Conservation (phyloP, 2,329 filamentous ascomycete genomes). For the Pseudogymnoascus sp. region DNA sequence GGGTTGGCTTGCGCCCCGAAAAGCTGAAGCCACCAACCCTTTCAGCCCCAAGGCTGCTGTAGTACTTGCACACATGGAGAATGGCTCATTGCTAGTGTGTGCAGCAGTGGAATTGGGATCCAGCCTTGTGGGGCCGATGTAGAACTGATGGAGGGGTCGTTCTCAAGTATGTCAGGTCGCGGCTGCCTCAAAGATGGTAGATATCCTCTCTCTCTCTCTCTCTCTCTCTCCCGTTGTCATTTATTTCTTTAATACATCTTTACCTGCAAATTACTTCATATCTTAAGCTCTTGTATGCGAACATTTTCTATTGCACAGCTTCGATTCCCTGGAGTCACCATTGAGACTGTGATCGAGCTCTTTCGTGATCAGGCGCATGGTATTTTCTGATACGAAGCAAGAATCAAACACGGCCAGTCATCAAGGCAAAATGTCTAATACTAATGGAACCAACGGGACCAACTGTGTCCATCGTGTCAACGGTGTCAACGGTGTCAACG, state of each 20-base stretch:
- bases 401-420: background rate
- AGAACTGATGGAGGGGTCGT: background rate
- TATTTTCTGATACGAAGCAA: background rate
- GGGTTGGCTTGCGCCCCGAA: background rate
- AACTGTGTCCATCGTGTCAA: background rate
- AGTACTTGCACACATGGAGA: background rate
- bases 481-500: background rate
- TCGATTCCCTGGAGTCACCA: background rate
- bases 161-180: background rate
- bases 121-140: slow-evolving; percentile 1
- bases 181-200: slow-evolving; percentile 3
- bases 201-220: background rate
- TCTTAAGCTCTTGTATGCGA: background rate
- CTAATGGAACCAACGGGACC: background rate
- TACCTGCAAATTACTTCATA: background rate
- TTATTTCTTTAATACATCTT: background rate
- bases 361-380: background rate
- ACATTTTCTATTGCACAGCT: background rate
- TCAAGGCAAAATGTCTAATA: background rate
- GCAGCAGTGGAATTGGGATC: background rate
- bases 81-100: background rate
- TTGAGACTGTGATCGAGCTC: background rate
- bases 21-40: background rate
- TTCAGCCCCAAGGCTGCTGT: background rate
- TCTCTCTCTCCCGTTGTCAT: background rate